Evolutionary conservation across 2,329 filamentous ascomycete species (phyloP).

Genomic region (Rhynchosporium graminicola): DNA sequence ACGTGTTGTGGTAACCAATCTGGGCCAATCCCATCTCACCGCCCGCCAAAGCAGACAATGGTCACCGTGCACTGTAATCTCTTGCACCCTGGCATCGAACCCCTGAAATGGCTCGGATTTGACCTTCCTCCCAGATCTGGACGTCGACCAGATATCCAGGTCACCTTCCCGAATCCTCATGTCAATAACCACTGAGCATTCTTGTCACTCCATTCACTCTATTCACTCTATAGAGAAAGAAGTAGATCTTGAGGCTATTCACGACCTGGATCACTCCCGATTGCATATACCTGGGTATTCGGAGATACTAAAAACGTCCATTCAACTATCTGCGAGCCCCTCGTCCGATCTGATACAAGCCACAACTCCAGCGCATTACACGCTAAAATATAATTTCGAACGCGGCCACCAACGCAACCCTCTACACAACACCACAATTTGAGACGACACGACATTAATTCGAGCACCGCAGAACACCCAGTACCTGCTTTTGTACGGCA

Average conservation of each 20-base stretch:
- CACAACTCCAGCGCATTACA: slow-evolving; percentile 6
- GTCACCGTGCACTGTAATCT: slow-evolving; percentile 7
- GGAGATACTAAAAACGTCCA: not conserved
- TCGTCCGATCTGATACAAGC: slow-evolving; percentile 3
- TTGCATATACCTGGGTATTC: slow-evolving; percentile 8
- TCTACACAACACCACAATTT: not conserved
- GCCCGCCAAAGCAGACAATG: slow-evolving; percentile 11
- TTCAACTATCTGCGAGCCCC: slow-evolving; percentile 9
- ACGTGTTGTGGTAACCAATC: too few species aligned
- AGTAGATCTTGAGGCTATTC: slow-evolving; percentile 9
- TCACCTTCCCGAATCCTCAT: slow-evolving; percentile 5
- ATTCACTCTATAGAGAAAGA: too few species aligned
- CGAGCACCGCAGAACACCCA: slow-evolving; percentile 18
- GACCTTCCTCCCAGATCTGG: slow-evolving; percentile 21
- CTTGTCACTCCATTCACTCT: slow-evolving; percentile 5
- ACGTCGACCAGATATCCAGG: slow-evolving; percentile 8
- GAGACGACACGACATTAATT: not conserved
- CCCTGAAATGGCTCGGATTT: slow-evolving; percentile 9
- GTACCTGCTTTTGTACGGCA: not conserved
- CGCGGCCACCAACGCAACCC: not conserved
- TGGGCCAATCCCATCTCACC: slow-evolving; percentile 8
- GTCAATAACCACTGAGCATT: not conserved
- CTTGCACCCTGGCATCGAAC: not conserved
- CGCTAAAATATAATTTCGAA: slow-evolving; percentile 16
- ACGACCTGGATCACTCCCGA: not conserved